These are phyloP conservation scores for Tetracladium setigerum DNA, from an alignment of 495 filamentous ascomycete species.

Conservation along the genomic window DNA sequence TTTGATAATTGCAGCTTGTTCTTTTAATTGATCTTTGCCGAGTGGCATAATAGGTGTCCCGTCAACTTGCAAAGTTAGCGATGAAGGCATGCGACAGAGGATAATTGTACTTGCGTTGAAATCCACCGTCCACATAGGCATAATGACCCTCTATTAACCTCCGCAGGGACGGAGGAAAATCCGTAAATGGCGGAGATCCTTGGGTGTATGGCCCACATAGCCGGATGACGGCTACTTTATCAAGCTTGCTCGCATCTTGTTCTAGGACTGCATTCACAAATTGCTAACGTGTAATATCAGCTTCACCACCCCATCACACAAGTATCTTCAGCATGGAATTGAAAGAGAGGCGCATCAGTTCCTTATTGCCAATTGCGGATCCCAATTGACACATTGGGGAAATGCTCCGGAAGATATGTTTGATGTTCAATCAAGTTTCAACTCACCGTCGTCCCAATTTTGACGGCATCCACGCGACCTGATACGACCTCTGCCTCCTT, in stretches of 20 bases:
- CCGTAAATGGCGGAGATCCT: constrained; percentile 38
- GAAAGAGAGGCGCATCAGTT: too few species aligned
- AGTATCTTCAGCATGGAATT: too few species aligned
- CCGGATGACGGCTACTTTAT: constrained; percentile 39
- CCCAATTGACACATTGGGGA: too few species aligned
- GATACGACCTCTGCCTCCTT: constrained; percentile 29
- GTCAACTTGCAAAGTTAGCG: constrained; percentile 23
- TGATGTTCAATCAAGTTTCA: too few species aligned
- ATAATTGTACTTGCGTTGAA: constrained; percentile 19
- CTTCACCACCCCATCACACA: too few species aligned
- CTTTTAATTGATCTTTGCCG: constrained; percentile 22
- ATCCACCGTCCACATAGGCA: constrained; percentile 33
- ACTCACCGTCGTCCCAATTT: constrained; percentile 48
- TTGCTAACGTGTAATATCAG: constrained; percentile 20
- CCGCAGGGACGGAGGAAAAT: constrained; percentile 29
- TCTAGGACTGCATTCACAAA: constrained; percentile 47
- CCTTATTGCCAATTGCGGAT: too few species aligned
- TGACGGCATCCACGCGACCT: constrained; percentile 42
- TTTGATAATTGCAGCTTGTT: constrained; percentile 26
- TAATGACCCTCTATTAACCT: constrained; percentile 29
- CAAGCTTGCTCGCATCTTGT: constrained; percentile 34
- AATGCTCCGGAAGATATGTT: too few species aligned
- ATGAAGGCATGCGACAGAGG: not conserved
- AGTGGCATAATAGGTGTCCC: constrained; percentile 27
- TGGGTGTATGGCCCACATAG: constrained; percentile 35